A percentile compares a stretch with the other conserved stretches of the same genome.
phyloP scores from a whole-genome alignment of 176 grass and related monocot genomes.

The Triticum timopheevii region DNA sequence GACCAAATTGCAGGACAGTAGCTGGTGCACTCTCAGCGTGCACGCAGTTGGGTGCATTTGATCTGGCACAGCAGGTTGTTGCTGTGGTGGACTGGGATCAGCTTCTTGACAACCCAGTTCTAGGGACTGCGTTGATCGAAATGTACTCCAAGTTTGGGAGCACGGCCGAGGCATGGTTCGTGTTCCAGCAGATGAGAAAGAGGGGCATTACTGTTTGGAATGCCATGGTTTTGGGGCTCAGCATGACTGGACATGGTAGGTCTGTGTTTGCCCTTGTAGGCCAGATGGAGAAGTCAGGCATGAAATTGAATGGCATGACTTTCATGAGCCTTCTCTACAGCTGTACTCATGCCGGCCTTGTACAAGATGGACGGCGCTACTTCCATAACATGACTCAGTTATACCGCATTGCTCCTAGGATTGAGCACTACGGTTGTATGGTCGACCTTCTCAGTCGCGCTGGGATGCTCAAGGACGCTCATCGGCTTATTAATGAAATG shows the following conservation, averaged over 20 bases:
- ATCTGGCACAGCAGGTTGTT: conserved; percentile 30
- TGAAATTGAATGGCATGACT: conserved; percentile 49
- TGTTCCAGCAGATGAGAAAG: conserved; percentile 54
- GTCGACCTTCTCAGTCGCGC: conserved; percentile 63
- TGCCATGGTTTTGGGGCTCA: conserved; percentile 51
- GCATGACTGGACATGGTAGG: conserved; percentile 53
- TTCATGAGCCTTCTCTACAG: conserved; percentile 66
- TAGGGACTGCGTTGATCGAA: conserved; percentile 54
- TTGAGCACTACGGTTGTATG: conserved; percentile 73
- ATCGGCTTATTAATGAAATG: conserved; percentile 53
- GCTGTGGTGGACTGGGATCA: conserved; percentile 37
- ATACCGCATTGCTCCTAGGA: conserved; percentile 44
- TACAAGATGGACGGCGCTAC: conserved; percentile 51
- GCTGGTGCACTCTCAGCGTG: conserved; percentile 55
- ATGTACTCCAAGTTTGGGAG: conserved; percentile 70
- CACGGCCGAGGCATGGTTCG: conserved; percentile 35
- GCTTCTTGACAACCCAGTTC: conserved; percentile 47
- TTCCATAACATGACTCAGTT: conserved; percentile 47
- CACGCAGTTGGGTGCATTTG: conserved; percentile 47
- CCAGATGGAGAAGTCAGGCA: conserved; percentile 46
- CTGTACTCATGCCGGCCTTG: conserved; percentile 60
- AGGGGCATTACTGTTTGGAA: conserved; percentile 64
- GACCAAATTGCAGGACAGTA: conserved; percentile 44
- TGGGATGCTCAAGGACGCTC: conserved; percentile 57
- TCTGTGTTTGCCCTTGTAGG: conserved; percentile 45